Evolutionary conservation across 208 protist genomes (phyloP).

Genomic region (Lotmaria passim): DNA sequence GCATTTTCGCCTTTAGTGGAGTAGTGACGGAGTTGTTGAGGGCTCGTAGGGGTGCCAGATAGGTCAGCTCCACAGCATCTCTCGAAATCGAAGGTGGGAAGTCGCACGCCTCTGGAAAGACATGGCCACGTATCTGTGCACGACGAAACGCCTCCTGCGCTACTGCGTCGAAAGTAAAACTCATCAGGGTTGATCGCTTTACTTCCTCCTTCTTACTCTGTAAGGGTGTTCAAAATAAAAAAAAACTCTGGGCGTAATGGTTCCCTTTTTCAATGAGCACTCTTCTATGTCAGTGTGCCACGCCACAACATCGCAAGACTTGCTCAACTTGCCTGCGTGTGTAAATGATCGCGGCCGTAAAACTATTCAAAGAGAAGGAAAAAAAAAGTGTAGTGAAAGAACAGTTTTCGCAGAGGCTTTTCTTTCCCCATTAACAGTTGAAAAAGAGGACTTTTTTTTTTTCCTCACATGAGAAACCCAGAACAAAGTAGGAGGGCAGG

Average conservation of each 20-base stretch:
- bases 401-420: neutral
- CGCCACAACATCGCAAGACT: too few species aligned
- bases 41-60: constrained; percentile 44
- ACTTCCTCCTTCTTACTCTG: neutral
- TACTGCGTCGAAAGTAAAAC: constrained; percentile 13
- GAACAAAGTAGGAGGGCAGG: too few species aligned
- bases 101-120: constrained; percentile 51
- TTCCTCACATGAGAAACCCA: neutral
- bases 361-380: too few species aligned
- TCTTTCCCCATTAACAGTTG: neutral
- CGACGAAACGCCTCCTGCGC: constrained; percentile 68
- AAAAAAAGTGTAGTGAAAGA: neutral
- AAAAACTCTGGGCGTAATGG: neutral
- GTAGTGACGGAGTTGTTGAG: neutral
- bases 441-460: neutral
- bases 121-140: constrained; percentile 66
- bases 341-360: too few species aligned
- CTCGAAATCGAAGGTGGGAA: constrained; percentile 55
- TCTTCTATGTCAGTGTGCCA: too few species aligned
- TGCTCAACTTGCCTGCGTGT: too few species aligned
- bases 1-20: neutral
- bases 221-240: too few species aligned
- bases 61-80: constrained; percentile 46
- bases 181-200: too few species aligned
- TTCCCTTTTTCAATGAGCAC: too few species aligned